phyloP scores from a whole-genome alignment of 2,329 filamentous ascomycete species.

The Triangularia verruculosa region DNA sequence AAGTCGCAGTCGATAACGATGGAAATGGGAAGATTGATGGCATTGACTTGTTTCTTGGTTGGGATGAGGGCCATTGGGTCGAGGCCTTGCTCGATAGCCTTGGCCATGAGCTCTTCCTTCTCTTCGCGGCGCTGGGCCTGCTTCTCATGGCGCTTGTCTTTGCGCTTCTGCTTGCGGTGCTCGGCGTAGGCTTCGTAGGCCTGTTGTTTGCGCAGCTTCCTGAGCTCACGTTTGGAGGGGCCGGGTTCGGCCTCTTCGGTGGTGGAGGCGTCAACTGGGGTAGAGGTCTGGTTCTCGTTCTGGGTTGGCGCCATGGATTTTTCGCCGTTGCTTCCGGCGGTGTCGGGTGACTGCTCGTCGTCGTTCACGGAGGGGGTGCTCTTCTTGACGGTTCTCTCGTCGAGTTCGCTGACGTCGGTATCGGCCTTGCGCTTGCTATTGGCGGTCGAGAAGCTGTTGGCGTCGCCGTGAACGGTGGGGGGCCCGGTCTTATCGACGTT shows the following conservation, averaged over 20 bases:
- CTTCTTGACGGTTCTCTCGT: conserved; percentile 19
- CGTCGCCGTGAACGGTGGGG: not conserved
- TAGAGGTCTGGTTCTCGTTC: not conserved
- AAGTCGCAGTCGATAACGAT: conserved; percentile 90
- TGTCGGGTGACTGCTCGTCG: not conserved
- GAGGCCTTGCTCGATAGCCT: conserved; percentile 41
- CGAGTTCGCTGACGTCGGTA: conserved; percentile 17
- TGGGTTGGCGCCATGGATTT: not conserved
- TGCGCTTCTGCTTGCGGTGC: conserved; percentile 51
- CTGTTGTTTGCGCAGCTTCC: conserved; percentile 69
- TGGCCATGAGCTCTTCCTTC: conserved; percentile 48
- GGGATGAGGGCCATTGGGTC: conserved; percentile 37
- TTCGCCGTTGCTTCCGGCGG: not conserved
- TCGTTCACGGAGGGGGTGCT: conserved; percentile 12
- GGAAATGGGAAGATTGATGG: conserved; percentile 65
- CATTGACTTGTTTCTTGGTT: conserved; percentile 31
- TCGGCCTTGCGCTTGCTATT: conserved; percentile 29
- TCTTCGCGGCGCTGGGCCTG: conserved; percentile 49
- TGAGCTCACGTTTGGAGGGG: conserved; percentile 85
- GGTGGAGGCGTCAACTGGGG: not conserved
- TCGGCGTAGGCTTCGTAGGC: conserved; percentile 73
- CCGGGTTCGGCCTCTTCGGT: conserved; percentile 9
- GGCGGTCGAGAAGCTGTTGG: not conserved
- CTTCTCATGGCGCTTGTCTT: conserved; percentile 51
- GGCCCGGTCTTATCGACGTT: conserved; percentile 15